These are phyloP conservation scores for Cadophora malorum DNA, from an alignment of 2,329 filamentous ascomycete species.

Conservation along the genomic window DNA sequence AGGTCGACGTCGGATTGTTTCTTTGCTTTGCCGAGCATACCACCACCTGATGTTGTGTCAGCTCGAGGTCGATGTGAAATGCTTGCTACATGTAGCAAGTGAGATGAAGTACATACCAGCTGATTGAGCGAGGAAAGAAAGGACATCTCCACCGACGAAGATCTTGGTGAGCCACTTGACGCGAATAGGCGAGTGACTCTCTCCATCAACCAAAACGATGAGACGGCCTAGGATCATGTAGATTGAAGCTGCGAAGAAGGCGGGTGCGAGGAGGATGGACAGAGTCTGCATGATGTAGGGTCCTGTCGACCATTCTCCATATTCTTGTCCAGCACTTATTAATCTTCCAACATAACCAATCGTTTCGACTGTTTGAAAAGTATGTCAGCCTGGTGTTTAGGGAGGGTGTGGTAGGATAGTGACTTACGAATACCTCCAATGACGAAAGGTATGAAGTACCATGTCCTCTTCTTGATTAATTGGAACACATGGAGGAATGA, in stretches of 20 bases:
- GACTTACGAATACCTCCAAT: constrained; percentile 58
- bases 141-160: constrained; percentile 54
- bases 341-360: constrained; percentile 47
- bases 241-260: constrained; percentile 50
- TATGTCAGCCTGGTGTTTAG: constrained; percentile 7
- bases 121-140: constrained; percentile 53
- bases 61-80: too few species aligned
- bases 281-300: constrained; percentile 48
- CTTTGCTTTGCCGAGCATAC: constrained; percentile 39
- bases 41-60: constrained; percentile 36
- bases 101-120: constrained; percentile 27
- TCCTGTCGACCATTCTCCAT: constrained; percentile 37
- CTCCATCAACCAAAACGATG: constrained; percentile 48
- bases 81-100: too few species aligned
- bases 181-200: constrained; percentile 49
- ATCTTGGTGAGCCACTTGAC: constrained; percentile 53
- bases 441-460: constrained; percentile 58
- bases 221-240: constrained; percentile 51
- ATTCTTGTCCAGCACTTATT: constrained; percentile 34
- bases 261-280: constrained; percentile 48
- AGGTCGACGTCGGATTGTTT: constrained; percentile 32
- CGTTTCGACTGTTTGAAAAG: constrained; percentile 45
- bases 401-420: constrained; percentile 13
- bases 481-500: constrained; percentile 48
- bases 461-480: constrained; percentile 50